Conservation (phyloP, 2,329 filamentous ascomycete species). For the Hypoxylon rubiginosum region DNA sequence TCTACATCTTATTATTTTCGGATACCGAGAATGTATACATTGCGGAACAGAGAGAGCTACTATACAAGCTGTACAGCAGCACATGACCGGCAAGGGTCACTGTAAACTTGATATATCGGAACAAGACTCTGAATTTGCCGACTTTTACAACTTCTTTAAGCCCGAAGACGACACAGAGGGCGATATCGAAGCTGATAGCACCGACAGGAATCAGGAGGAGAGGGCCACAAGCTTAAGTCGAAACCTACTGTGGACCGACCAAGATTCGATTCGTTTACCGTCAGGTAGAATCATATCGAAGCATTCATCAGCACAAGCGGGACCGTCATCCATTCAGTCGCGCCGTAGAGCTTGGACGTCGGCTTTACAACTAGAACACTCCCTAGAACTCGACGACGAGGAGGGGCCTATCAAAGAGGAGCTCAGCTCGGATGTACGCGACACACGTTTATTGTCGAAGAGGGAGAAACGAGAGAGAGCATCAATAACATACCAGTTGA, state of each 20-base stretch:
- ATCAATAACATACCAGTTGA: constrained; percentile 33
- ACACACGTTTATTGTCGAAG: constrained; percentile 37
- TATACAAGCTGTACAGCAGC: constrained; percentile 62
- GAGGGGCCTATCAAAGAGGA: too few relatives aligned
- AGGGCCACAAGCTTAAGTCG: constrained; percentile 27
- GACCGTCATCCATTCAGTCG: too few relatives aligned
- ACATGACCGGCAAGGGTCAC: constrained; percentile 49
- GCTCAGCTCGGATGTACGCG: constrained; percentile 5
- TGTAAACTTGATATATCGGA: constrained; percentile 45
- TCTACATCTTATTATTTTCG: constrained; percentile 62
- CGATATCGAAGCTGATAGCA: constrained; percentile 19
- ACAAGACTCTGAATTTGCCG: constrained; percentile 45
- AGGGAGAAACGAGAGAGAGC: constrained; percentile 43
- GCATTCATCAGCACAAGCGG: too few relatives aligned
- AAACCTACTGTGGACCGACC: not conserved
- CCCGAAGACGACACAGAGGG: not conserved
- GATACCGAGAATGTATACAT: constrained; percentile 64
- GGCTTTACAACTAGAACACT: too few relatives aligned
- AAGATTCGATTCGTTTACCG: too few relatives aligned
- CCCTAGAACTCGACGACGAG: too few relatives aligned
- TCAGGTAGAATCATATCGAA: too few relatives aligned
- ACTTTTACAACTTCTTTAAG: constrained; percentile 48
- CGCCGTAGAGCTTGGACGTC: too few relatives aligned
- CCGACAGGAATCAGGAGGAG: constrained; percentile 7
- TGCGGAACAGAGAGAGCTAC: constrained; percentile 61